A percentile compares a stretch with the other conserved stretches of the same genome.
Evolutionary conservation across 1,284 basidiomycete species (phyloP).

Genomic region (Meira miltonrushii): DNA sequence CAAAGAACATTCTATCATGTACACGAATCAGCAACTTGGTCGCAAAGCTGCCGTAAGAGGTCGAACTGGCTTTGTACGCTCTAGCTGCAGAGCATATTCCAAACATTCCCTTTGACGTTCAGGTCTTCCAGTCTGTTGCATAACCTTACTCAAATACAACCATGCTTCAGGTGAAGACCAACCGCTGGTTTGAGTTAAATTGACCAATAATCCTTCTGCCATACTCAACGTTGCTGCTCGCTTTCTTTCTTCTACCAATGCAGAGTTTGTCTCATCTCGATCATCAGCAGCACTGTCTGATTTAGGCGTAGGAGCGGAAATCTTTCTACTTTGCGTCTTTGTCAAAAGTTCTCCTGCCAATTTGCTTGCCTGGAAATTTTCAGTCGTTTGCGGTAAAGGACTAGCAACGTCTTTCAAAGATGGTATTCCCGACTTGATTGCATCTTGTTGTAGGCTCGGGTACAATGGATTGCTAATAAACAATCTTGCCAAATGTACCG

Average conservation of each 20-base stretch:
- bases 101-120: slow-evolving; percentile 36
- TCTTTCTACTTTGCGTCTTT: neutral
- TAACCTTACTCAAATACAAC: slow-evolving; percentile 40
- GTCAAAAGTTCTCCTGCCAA: neutral
- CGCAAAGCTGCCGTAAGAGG: neutral
- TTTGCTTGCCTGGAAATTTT: neutral
- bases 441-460: neutral
- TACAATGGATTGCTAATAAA: slow-evolving; percentile 23
- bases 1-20: neutral
- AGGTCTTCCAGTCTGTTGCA: slow-evolving; percentile 21
- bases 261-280: slow-evolving; percentile 16
- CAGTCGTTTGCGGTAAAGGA: neutral
- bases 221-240: slow-evolving; percentile 35
- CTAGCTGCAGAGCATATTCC: slow-evolving; percentile 41
- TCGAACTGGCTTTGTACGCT: slow-evolving; percentile 11
- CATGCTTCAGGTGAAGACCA: slow-evolving; percentile 47
- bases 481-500: slow-evolving; percentile 44
- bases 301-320: neutral
- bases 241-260: slow-evolving; percentile 3
- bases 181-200: slow-evolving; percentile 31
- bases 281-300: slow-evolving; percentile 19
- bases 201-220: slow-evolving; percentile 44
- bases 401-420: neutral
- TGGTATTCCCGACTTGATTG: neutral
- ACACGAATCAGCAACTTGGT: neutral